phyloP scores from a whole-genome alignment of 2,329 filamentous ascomycete species.

The Aureobasidium leucospermi region DNA sequence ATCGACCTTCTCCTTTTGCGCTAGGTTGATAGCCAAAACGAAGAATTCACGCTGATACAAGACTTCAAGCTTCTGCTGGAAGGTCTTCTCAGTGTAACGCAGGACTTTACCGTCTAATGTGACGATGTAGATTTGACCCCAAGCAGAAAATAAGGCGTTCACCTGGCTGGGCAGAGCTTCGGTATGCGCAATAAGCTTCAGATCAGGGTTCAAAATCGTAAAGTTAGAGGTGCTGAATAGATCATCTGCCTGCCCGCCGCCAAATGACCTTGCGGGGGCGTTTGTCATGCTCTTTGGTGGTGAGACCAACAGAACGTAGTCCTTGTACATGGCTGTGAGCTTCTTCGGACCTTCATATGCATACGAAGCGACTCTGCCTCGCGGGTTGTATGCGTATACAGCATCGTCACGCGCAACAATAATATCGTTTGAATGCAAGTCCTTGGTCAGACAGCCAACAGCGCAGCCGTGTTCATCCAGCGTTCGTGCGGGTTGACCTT shows the following conservation, averaged over 20 bases:
- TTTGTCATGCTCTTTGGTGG: slow-evolving; percentile 58
- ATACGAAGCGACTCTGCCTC: slow-evolving; percentile 78
- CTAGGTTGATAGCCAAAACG: slow-evolving; percentile 82
- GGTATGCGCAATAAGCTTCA: slow-evolving; percentile 83
- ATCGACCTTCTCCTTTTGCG: slow-evolving; percentile 80
- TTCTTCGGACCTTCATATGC: slow-evolving; percentile 90
- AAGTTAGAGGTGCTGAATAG: slow-evolving; percentile 84
- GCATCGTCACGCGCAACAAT: slow-evolving; percentile 93
- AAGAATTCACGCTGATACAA: slow-evolving; percentile 92
- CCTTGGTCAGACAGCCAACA: slow-evolving; percentile 90
- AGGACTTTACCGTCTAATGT: slow-evolving; percentile 87
- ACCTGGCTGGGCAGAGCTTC: slow-evolving; percentile 78
- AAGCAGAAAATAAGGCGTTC: slow-evolving; percentile 72
- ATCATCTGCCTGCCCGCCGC: slow-evolving; percentile 63
- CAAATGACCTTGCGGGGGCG: slow-evolving; percentile 65
- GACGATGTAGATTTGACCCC: slow-evolving; percentile 87
- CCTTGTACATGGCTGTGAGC: slow-evolving; percentile 67
- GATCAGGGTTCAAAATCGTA: slow-evolving; percentile 81
- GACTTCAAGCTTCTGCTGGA: slow-evolving; percentile 87
- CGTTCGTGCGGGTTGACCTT: slow-evolving; percentile 79
- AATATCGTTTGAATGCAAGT: slow-evolving; percentile 71
- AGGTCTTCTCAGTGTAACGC: slow-evolving; percentile 81
- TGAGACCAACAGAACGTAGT: slow-evolving; percentile 82
- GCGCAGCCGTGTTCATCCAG: slow-evolving; percentile 86
- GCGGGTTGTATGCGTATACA: slow-evolving; percentile 83